Base-by-base conservation (phyloP, 1,139 yeast genomes). In the Petasospora rhodanensis region DNA sequence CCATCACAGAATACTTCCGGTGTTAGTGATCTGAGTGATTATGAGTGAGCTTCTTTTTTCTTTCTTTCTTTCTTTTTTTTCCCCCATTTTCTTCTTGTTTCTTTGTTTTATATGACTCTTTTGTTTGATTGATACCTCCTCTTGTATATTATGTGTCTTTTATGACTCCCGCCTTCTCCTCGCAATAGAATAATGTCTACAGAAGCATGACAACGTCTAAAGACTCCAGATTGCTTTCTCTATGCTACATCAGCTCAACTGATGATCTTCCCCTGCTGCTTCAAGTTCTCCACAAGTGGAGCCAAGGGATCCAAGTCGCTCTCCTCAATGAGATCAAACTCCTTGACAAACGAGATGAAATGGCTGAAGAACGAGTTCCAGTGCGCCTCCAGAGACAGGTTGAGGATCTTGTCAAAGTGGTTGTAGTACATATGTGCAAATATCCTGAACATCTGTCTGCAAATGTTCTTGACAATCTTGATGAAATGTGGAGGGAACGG, bases 311-410 rank as follows among this genome's bases (percentile, higher is more conserved):
- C 82, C 61, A 87, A 64, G 47, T 91, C 98, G 41, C 69, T 67
- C 39, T 77, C 64, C 45, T 89, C 97, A 29, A 91, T 68, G 45
- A 91, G 70, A 35, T 74, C 79, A 59, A 85, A 91, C 47, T 87
- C 95, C 51, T 82, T 81, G 13, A 82, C 76, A 52, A 91, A 84
- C 37, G 95, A 81, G 32, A 89, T 72, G 54, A 83, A 91, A 58
- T 93, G 98, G n/a, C 96, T 93, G 60, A 91, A 93, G 52, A 89
- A 86, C 5, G 97, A 87, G 59, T 93, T 91, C 95, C 96, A 91
- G 57, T 93, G 98, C 2, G 98, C 96, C 57, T 91, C 98, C 41
- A 91, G 60, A 4, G 95, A 80, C 42, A 93, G 64, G 58, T 91
- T 97, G 18, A 91, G 78, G 25, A 91, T 74, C 53, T 81, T 85